Evolutionary conservation across 2,329 filamentous ascomycete species (phyloP).

Genomic region (Paecilomyces formosus): DNA sequence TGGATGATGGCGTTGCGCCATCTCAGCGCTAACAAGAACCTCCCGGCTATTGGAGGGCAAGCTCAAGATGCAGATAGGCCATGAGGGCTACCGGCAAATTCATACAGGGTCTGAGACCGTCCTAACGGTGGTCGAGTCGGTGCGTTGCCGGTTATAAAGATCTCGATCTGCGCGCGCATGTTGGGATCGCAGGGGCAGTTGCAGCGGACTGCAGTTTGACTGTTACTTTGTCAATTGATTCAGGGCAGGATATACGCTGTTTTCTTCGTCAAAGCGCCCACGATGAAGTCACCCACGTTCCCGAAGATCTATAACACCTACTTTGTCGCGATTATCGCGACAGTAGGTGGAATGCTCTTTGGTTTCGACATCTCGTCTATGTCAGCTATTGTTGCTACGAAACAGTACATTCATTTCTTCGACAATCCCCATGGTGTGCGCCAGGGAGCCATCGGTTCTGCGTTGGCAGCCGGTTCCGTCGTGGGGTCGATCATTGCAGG

Average conservation of each 20-base stretch:
- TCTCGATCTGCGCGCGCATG: neutral
- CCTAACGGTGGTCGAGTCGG: neutral
- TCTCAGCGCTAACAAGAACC: neutral
- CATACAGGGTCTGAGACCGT: neutral
- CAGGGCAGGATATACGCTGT: neutral
- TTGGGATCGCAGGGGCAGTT: neutral
- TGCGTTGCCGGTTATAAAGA: neutral
- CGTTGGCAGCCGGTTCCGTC: conserved; percentile 44
- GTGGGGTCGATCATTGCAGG: conserved; percentile 41
- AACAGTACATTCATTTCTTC: conserved; percentile 46
- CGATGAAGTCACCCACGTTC: conserved; percentile 19
- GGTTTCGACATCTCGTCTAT: conserved; percentile 52
- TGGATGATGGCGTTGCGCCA: neutral
- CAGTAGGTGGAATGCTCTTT: conserved; percentile 47
- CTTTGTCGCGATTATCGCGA: conserved; percentile 46
- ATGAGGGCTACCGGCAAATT: neutral
- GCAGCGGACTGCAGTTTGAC: neutral
- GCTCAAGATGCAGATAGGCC: neutral
- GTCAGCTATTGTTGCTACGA: conserved; percentile 45
- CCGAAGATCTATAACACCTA: conserved; percentile 50
- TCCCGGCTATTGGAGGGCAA: neutral
- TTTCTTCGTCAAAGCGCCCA: conserved; percentile 4
- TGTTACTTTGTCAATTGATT: neutral
- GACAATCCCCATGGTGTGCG: conserved; percentile 41
- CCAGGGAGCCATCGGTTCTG: conserved; percentile 44